Evolutionary conservation across 2,329 filamentous ascomycete genomes (phyloP), one percentile per base, ranked within the genome.

Genomic region (Cladosporium sp.): DNA sequence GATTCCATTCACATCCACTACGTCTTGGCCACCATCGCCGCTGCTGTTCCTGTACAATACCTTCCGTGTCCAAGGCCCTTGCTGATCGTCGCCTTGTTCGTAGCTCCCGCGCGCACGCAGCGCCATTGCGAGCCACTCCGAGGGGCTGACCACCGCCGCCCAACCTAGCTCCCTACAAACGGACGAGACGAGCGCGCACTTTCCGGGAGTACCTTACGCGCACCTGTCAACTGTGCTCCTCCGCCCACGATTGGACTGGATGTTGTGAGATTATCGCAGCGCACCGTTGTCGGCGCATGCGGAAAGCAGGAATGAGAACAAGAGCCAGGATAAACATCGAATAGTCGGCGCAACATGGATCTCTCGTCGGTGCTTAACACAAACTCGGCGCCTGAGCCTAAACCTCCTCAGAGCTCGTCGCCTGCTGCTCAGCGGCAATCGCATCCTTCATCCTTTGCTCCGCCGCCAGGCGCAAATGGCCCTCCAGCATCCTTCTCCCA

Each of bases 351-450:
- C 53, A 54, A 46, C 19, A 69, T 68, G 66, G 63, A 69, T 56
- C 59, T 69, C 50, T 54, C 54, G 10, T 53, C 60, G 22, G 62
- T 69, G 58, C 58, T 68, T 52, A 67, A 67, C 52, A 61, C 48
- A 57, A 61, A 50, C 16, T 52, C 56, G 8, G 58, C 60, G 54
- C 59, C 63, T 22, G 57, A 61, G 32, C 60, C 60, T 48, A 61
- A 54, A 43, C 44, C 58, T 14, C 46, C 58, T 52, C 54, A 57
- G 49, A 53, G 52, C 48, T 54, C 59, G 19, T 56, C 58, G 45
- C 53, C 50, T 14, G 45, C 44, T 22, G 55, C 55, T 33, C 59
- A 59, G 37, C 43, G 53, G 44, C 46, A 54, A 42, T 49, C 54
- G n/a, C 55, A 51, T 31, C 33, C 52, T 43, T 44, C 52, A 16